Evolutionary conservation across 768 basidiomycete species (phyloP).

Genomic region (Collybia sordida): DNA sequence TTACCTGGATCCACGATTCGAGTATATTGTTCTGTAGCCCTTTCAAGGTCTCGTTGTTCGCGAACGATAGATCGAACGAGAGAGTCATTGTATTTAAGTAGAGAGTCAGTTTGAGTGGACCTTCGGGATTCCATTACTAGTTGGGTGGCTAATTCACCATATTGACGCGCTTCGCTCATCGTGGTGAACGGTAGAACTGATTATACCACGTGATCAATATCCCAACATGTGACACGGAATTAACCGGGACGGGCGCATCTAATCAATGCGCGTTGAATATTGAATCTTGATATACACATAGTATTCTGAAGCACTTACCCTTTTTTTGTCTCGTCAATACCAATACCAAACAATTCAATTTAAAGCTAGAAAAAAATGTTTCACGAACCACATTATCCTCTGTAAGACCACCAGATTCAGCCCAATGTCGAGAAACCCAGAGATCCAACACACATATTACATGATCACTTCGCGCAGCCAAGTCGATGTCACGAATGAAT

Average conservation of each 20-base stretch:
- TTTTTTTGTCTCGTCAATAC: too few relatives aligned
- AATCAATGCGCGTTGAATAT: too few relatives aligned
- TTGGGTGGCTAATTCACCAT: constrained; percentile 84
- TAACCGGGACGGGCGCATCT: too few relatives aligned
- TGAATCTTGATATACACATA: too few relatives aligned
- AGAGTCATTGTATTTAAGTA: constrained; percentile 90
- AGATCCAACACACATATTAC: constrained; percentile 15
- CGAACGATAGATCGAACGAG: constrained; percentile 85
- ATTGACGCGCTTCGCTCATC: constrained; percentile 63
- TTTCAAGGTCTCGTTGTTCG: constrained; percentile 89
- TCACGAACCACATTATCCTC: too few relatives aligned
- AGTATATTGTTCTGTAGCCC: constrained; percentile 40
- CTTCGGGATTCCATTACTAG: constrained; percentile 86
- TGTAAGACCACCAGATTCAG: background rate
- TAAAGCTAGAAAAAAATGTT: too few relatives aligned
- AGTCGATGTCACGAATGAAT: too few relatives aligned
- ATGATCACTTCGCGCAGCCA: constrained; percentile 16
- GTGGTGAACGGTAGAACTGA: constrained; percentile 9
- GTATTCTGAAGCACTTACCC: too few relatives aligned
- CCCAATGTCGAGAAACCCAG: constrained; percentile 9
- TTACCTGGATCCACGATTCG: constrained; percentile 29
- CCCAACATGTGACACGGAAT: too few relatives aligned
- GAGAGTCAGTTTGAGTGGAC: constrained; percentile 77
- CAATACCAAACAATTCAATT: too few relatives aligned
- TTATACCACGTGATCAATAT: background rate